These are phyloP conservation scores for Xylaria sp. DNA, from an alignment of 2,329 filamentous ascomycete species.

Conservation along the genomic window DNA sequence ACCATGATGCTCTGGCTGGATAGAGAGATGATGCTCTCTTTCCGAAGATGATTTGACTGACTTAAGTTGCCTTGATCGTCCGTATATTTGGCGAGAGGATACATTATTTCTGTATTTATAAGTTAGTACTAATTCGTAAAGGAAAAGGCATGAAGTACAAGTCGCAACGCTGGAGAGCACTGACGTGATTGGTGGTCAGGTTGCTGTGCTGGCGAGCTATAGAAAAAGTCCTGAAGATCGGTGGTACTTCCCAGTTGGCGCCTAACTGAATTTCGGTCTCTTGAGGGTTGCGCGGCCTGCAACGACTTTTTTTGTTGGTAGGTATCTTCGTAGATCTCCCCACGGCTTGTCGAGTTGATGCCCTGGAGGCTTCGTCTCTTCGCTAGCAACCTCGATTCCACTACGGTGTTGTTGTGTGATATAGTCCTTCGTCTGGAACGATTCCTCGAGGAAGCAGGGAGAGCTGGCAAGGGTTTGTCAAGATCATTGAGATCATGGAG, in stretches of 20 bases:
- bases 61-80: conserved; percentile 29
- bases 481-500: conserved; percentile 31
- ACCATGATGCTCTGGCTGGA: conserved; percentile 42
- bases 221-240: conserved; percentile 38
- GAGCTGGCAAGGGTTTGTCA: conserved; percentile 35
- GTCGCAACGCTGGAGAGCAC: conserved; percentile 36
- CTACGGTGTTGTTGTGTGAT: conserved; percentile 35
- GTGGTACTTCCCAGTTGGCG: conserved; percentile 39
- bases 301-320: conserved; percentile 32
- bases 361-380: conserved; percentile 41
- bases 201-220: conserved; percentile 37
- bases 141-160: conserved; percentile 10
- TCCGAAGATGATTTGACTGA: conserved; percentile 38
- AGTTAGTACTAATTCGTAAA: conserved; percentile 33
- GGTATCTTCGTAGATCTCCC: conserved; percentile 32
- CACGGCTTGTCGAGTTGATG: conserved; percentile 29
- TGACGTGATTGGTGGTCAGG: conserved; percentile 39
- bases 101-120: conserved; percentile 34
- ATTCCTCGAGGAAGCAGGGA: conserved; percentile 29
- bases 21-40: conserved; percentile 42
- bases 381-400: conserved; percentile 32
- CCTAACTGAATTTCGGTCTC: conserved; percentile 34
- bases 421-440: conserved; percentile 37
- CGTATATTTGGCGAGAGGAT: conserved; percentile 19
- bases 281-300: conserved; percentile 28